Base-by-base conservation (phyloP, 2,329 filamentous ascomycete species). In the Hymenoscyphus occultus region DNA sequence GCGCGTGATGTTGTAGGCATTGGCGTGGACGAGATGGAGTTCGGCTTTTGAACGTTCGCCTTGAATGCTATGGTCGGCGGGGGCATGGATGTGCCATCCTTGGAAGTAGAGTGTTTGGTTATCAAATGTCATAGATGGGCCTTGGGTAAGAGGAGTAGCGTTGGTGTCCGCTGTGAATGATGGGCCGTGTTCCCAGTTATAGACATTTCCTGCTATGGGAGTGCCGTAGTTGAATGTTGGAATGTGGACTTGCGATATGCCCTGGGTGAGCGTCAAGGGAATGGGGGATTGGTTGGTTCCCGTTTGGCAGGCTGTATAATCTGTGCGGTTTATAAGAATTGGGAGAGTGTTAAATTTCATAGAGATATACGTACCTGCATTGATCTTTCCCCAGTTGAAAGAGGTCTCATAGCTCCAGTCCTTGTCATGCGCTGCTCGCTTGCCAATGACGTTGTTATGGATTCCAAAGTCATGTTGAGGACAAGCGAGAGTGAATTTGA, bases 241-340 rank as follows among this genome's bases (percentile, higher is more conserved):
- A 1, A 72, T 72, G 69, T 82, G 80, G 32, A 73, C 75, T 22
- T 71, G 67, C 1, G 80, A 76, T 4, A 81, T 74, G 7, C 80
- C 80, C 63, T 78, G 73, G 28, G 73, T 70, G 39, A 79, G 72
- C 9, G 71, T 74, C 7, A 84, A 77, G 0, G 76, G 74, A 61
- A 84, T 83, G 6, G 82, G 82, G 0, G 80, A 80, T 70, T 84
- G 82, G 64, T 81, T 78, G 0, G 80, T 82, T 42, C 82, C 81
- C 16, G 77, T 80, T 67, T 83, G 81, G 74, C 82, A 84, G 22
- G 78, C 72, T 5, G 74, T 71, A 68, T 81, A 82, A 56, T 76
- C 77, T 75, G 67, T 6, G 16, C 16, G 14, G 14, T 39, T 62
- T 62, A 16, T 14, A 14, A 56, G 16, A n/a, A 40, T 65, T 45